A percentile compares a stretch with the other conserved stretches of the same genome.
Evolutionary conservation across 371 early-diverging fungal genomes (phyloP).

Genomic region (Apophysomyces ossiformis): DNA sequence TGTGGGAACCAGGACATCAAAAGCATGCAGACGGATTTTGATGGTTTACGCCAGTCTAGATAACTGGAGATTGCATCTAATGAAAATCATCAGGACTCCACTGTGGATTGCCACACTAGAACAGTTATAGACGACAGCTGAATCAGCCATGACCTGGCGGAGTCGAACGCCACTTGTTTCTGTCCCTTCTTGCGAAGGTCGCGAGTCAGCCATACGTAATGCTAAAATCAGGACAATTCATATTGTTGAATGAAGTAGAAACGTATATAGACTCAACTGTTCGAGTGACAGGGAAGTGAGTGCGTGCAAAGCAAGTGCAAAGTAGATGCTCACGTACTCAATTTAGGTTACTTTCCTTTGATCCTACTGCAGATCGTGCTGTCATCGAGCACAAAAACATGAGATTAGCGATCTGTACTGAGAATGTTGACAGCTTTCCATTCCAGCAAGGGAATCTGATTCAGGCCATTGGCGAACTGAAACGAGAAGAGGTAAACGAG

Average conservation of each 20-base stretch:
- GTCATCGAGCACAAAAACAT: constrained; percentile 15
- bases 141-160: too few relatives aligned
- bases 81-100: too few relatives aligned
- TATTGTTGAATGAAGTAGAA: constrained; percentile 16
- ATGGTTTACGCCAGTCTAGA: too few relatives aligned
- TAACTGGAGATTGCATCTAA: too few relatives aligned
- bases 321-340: neutral
- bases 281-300: constrained; percentile 20
- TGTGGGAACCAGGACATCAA: too few relatives aligned
- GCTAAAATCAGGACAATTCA: constrained; percentile 1
- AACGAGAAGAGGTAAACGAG: neutral
- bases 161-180: too few relatives aligned
- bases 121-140: too few relatives aligned
- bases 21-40: too few relatives aligned
- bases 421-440: constrained; percentile 13
- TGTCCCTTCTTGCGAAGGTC: too few relatives aligned
- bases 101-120: too few relatives aligned
- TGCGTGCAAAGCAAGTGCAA: neutral
- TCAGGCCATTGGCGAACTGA: constrained; percentile 19
- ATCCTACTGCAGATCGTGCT: constrained; percentile 13
- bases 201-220: neutral
- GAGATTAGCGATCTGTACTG: constrained; percentile 7
- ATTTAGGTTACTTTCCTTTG: neutral
- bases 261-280: constrained; percentile 7
- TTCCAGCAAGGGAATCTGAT: constrained; percentile 7